A percentile compares a stretch with the other conserved stretches of the same genome.
phyloP scores from a whole-genome alignment of 1,139 yeast species.

The Nakaseomyces sp. region DNA sequence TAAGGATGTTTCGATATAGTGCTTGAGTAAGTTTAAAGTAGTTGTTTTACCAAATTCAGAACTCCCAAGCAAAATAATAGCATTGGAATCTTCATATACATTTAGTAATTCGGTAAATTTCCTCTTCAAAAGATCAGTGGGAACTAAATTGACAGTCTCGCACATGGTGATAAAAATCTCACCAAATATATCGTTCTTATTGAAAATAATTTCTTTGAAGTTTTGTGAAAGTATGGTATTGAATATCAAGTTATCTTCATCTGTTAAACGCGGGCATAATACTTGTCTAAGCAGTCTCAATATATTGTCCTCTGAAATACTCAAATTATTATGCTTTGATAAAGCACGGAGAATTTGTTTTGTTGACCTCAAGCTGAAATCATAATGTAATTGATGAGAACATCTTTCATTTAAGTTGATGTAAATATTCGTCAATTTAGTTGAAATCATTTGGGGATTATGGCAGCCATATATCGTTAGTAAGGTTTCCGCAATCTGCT shows the following conservation, averaged over 20 bases:
- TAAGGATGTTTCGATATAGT: slow-evolving; percentile 36
- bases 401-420: slow-evolving; percentile 33
- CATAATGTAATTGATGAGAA: slow-evolving; percentile 66
- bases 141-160: too few species aligned
- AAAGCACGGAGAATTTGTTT: not conserved
- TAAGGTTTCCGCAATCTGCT: slow-evolving; percentile 61
- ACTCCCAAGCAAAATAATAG: slow-evolving; percentile 63
- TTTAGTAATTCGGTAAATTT: not conserved
- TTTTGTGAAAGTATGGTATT: too few species aligned
- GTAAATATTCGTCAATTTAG: slow-evolving; percentile 50
- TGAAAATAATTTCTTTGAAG: too few species aligned
- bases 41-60: slow-evolving; percentile 72
- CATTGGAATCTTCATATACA: not conserved
- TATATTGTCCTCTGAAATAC: not conserved
- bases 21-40: slow-evolving; percentile 42
- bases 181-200: too few species aligned
- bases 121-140: not conserved
- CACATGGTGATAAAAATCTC: too few species aligned
- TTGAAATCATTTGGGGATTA: slow-evolving; percentile 41
- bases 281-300: not conserved
- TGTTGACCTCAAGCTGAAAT: slow-evolving; percentile 57
- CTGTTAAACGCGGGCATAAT: not conserved
- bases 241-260: not conserved
- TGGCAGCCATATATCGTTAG: slow-evolving; percentile 66
- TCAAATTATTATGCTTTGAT: not conserved